These are phyloP conservation scores for Whalleya microplaca DNA, from an alignment of 2,329 filamentous ascomycete species.

Conservation along the genomic window DNA sequence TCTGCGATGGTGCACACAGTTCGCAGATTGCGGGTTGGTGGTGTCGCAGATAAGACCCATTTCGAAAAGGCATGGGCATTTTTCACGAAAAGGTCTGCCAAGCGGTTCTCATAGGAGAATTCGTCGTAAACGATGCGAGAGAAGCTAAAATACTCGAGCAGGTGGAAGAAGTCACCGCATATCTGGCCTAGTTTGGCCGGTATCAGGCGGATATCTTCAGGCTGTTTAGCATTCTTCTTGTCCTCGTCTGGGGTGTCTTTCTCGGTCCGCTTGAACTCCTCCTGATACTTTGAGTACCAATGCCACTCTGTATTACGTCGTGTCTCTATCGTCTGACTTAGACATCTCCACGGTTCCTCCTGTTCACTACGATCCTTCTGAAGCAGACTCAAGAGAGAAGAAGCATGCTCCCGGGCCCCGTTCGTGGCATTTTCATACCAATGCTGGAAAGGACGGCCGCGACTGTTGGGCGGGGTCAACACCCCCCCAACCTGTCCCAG, in stretches of 20 bases:
- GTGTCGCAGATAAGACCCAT: conserved; percentile 50
- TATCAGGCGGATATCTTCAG: neutral
- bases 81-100: conserved; percentile 39
- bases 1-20: conserved; percentile 42
- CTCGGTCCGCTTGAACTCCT: too few relatives aligned
- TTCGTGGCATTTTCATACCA: conserved; percentile 28
- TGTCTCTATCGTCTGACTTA: neutral
- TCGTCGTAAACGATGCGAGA: conserved; percentile 48
- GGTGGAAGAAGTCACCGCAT: conserved; percentile 16
- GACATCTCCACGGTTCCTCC: neutral
- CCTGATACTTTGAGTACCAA: too few relatives aligned
- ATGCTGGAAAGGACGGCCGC: conserved; percentile 23
- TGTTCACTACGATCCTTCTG: neutral
- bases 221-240: neutral
- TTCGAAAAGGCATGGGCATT: conserved; percentile 40
- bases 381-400: neutral
- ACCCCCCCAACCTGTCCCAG: conserved; percentile 24
- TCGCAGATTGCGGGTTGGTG: conserved; percentile 41
- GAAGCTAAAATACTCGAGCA: conserved; percentile 45
- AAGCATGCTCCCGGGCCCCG: conserved; percentile 11
- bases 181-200: neutral
- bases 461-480: conserved; percentile 11
- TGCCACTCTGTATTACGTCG: neutral
- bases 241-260: too few relatives aligned
- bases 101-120: conserved; percentile 44